Base-by-base conservation (phyloP, 2,329 filamentous ascomycete species). In the Escovopsis sp. region DNA sequence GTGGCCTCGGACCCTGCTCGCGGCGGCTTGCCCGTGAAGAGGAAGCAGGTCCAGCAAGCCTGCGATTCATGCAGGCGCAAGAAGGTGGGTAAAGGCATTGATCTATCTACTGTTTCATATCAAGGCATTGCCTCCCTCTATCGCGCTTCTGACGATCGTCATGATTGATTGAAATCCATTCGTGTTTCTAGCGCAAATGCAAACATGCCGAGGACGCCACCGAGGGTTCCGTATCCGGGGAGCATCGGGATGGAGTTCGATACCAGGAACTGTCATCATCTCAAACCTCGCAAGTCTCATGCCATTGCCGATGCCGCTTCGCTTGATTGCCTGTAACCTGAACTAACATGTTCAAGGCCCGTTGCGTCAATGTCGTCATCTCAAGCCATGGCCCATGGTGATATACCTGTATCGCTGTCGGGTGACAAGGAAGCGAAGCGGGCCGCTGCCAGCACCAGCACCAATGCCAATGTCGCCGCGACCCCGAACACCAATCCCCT, bases 41-140 rank as follows among this genome's bases (percentile, higher is more conserved):
- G 74, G 39, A 73, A 73, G 48, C 74, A 78, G 51, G 71, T 75
- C 16, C 65, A 68, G 43, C 72, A 76, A 27, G 74, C 74, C 5
- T 79, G 74, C 47, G 60, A 64, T 0, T 57, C 61, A 2, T 79
- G 74, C 48, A 68, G 74, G 5, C 68, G 65, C 39, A 68, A 68
- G 46, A 76, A 76, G 63, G 70, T 71, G 30, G 14, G 32, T 31
- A 35, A 15, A 30, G 5, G 27, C 8, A 30, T 30, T 9, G 11
- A 30, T 30, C 8, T 30, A 9, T 30, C 27, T 3, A 27, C 25
- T 9, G 25, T 6, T 5, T 6, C 25, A 30, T 11, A 30, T 30
- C 27, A 9, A 9, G 11, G 2, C 27, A 30, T 30, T 11, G 27
- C 8, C 9, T 27, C 35, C 15, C 11, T 5, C 12, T 16, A 2